Conservation (phyloP, 345 rosid genomes). For the Citrus mangshanensis region DNA sequence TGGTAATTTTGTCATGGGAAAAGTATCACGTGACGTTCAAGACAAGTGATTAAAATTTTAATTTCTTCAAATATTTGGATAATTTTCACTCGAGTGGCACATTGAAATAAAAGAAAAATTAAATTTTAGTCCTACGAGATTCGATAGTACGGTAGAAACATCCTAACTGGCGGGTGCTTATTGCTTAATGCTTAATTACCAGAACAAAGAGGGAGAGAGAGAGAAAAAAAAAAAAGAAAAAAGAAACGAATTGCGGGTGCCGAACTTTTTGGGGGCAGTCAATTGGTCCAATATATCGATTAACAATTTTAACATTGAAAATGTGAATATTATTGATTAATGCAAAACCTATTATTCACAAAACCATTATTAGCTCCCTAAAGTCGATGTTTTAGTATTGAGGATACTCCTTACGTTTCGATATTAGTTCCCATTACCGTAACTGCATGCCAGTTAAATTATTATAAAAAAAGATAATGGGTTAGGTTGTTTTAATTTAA, state of each 20-base stretch:
- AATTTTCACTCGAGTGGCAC: neutral
- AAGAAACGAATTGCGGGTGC: neutral
- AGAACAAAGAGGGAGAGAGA: neutral
- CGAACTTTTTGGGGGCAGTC: neutral
- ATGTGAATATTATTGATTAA: neutral
- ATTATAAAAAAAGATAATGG: too few species aligned
- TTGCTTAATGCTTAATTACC: neutral
- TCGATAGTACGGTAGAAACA: too few species aligned
- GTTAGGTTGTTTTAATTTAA: too few species aligned
- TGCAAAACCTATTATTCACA: neutral
- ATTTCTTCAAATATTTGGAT: neutral
- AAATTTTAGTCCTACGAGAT: neutral
- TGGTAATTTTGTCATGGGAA: neutral
- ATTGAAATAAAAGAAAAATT: neutral
- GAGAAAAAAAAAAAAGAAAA: too few species aligned
- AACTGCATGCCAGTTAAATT: too few species aligned
- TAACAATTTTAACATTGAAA: neutral
- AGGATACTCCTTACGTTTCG: neutral
- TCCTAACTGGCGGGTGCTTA: neutral
- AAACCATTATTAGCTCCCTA: neutral
- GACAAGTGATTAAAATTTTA: neutral
- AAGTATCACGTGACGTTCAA: conserved; percentile 2
- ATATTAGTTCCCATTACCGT: too few species aligned
- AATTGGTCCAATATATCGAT: neutral
- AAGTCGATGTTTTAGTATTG: neutral